Conservation (phyloP, 1,284 basidiomycete genomes). For the Sanghuangporus weigelae region DNA sequence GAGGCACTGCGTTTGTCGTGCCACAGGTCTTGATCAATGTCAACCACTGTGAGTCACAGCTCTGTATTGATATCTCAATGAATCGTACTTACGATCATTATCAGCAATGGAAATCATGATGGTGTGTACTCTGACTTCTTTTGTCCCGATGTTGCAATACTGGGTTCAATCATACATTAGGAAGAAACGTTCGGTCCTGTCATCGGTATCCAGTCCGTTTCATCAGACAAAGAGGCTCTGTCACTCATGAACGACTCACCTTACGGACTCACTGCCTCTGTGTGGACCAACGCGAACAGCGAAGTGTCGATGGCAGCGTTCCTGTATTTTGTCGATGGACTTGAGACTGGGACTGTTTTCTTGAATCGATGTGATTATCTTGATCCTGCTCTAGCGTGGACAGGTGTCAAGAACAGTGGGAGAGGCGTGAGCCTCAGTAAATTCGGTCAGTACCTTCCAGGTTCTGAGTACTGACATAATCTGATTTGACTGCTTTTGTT, state of each 20-base stretch:
- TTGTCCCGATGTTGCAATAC: background rate
- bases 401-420: conserved; percentile 90
- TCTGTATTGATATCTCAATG: conserved; percentile 4
- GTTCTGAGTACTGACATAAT: background rate
- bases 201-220: conserved; percentile 82
- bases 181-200: conserved; percentile 89
- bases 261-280: conserved; percentile 88
- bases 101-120: conserved; percentile 90
- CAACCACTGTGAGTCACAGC: conserved; percentile 59
- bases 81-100: background rate
- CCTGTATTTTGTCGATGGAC: conserved; percentile 60
- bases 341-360: conserved; percentile 91
- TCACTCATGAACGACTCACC: conserved; percentile 93
- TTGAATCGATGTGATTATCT: conserved; percentile 87
- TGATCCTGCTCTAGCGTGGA: conserved; percentile 92
- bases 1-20: conserved; percentile 80
- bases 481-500: background rate
- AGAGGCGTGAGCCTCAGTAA: conserved; percentile 85
- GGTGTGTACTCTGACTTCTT: conserved; percentile 31
- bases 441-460: conserved; percentile 58
- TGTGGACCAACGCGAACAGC: conserved; percentile 81
- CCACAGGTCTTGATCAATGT: conserved; percentile 89
- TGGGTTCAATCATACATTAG: conserved; percentile 29
- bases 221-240: conserved; percentile 81
- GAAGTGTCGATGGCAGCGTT: conserved; percentile 64